These are phyloP conservation scores for Stachybotrys elegans DNA, from an alignment of 2,329 filamentous ascomycete genomes.

Conservation along the genomic window DNA sequence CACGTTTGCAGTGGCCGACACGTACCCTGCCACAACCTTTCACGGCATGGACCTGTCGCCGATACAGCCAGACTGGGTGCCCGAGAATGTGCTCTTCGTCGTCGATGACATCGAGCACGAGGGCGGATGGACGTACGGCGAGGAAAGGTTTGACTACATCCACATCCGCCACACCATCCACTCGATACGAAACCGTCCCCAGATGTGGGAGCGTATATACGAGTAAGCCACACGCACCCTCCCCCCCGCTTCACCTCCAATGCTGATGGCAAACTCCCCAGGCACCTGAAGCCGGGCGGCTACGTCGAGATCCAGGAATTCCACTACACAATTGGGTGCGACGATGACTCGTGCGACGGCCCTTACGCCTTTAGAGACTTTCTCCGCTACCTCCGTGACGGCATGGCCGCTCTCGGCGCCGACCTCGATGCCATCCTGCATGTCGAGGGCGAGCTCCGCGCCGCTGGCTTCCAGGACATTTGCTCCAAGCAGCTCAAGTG, in stretches of 20 bases:
- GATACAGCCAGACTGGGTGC: conserved; percentile 47
- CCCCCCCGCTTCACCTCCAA: background rate
- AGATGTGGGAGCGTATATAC: conserved; percentile 37
- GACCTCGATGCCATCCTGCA: conserved; percentile 34
- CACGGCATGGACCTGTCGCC: conserved; percentile 47
- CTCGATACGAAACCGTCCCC: conserved; percentile 35
- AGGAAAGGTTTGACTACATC: conserved; percentile 42
- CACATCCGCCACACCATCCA: conserved; percentile 43
- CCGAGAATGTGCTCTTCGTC: conserved; percentile 45
- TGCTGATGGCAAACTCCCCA: conserved; percentile 13
- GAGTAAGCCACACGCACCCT: conserved; percentile 23
- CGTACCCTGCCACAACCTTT: conserved; percentile 37
- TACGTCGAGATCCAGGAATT: conserved; percentile 47
- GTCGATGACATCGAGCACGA: conserved; percentile 48
- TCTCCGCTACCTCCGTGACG: conserved; percentile 31
- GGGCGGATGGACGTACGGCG: conserved; percentile 42
- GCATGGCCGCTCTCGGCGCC: conserved; percentile 35
- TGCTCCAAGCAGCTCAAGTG: conserved; percentile 37
- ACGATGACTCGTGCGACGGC: conserved; percentile 38
- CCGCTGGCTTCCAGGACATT: conserved; percentile 37
- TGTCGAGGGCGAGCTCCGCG: conserved; percentile 28
- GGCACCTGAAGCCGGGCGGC: conserved; percentile 47
- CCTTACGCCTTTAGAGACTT: conserved; percentile 45
- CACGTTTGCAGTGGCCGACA: conserved; percentile 40
- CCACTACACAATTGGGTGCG: conserved; percentile 32